Percentiles rank a stretch among this genome's conserved stretches.
These are phyloP conservation scores for Acanthamoeba lenticulata DNA, from an alignment of 208 protist genomes.

Conservation along the genomic window DNA sequence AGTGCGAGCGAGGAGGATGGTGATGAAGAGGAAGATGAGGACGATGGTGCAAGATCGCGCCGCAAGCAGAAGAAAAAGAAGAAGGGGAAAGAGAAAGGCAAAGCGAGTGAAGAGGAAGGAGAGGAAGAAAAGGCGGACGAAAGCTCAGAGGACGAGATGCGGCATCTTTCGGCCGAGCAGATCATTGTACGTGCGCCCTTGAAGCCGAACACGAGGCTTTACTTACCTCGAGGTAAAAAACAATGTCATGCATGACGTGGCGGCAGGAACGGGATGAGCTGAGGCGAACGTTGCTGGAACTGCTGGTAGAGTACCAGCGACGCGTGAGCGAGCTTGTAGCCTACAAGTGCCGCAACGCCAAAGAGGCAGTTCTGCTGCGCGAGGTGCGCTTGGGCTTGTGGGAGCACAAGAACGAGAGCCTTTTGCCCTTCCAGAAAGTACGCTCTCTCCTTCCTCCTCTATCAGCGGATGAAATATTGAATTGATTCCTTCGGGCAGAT, in stretches of 20 bases:
- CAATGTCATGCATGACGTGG: not conserved
- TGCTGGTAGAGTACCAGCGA: conserved; percentile 55
- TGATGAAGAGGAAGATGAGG: not conserved
- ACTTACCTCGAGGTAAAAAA: not conserved
- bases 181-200: not conserved
- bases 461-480: no score
- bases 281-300: not conserved
- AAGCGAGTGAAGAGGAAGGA: not conserved
- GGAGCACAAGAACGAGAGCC: conserved; percentile 68
- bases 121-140: not conserved
- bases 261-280: conserved; percentile 28
- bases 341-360: conserved; percentile 2
- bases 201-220: not conserved
- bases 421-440: conserved; percentile 65
- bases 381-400: conserved; percentile 11
- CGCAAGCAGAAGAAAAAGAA: not conserved
- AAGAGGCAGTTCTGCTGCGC: conserved; percentile 2
- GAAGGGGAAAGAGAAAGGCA: not conserved
- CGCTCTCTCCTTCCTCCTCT: not conserved
- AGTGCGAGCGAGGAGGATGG: not conserved
- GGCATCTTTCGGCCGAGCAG: conserved; percentile 7
- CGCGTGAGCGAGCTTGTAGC: conserved; percentile 20
- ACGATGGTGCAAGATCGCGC: not conserved
- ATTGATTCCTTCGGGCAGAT: no score
- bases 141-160: not conserved